Conservation (phyloP, 1,284 basidiomycete species). For the Sporisorium iseilematis-ciliati region DNA sequence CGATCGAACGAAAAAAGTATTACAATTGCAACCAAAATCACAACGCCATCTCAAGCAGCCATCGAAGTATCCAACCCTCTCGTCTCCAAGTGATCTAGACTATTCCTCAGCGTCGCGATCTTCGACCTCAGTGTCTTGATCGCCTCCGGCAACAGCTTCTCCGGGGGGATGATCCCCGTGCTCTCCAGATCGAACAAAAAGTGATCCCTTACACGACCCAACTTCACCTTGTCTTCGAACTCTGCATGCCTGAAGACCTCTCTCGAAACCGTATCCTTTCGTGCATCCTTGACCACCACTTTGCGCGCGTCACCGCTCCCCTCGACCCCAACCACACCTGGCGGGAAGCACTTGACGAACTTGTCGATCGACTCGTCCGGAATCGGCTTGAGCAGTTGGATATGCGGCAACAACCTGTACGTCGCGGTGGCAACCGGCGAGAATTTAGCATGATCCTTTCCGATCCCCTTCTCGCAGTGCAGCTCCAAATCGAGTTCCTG, state of each 20-base stretch:
- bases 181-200: constrained; percentile 95
- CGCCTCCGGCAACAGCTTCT: constrained; percentile 85
- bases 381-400: constrained; percentile 82
- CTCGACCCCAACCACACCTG: constrained; percentile 84
- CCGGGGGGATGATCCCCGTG: constrained; percentile 86
- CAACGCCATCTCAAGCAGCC: constrained; percentile 9
- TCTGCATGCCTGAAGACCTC: constrained; percentile 93
- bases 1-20: background rate
- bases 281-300: constrained; percentile 76
- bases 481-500: constrained; percentile 86
- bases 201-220: constrained; percentile 89
- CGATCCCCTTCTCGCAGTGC: constrained; percentile 94
- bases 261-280: constrained; percentile 90
- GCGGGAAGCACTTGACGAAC: constrained; percentile 88
- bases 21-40: constrained; percentile 16
- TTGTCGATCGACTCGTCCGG: constrained; percentile 76
- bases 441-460: constrained; percentile 96
- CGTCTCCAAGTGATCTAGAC: constrained; percentile 57
- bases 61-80: constrained; percentile 37
- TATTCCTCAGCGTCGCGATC: constrained; percentile 72
- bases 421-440: constrained; percentile 84
- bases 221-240: constrained; percentile 85
- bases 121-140: constrained; percentile 86
- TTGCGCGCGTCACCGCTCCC: constrained; percentile 75
- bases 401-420: constrained; percentile 90